Conservation (phyloP, 2,329 filamentous ascomycete species). For the Tolypocladium album region DNA sequence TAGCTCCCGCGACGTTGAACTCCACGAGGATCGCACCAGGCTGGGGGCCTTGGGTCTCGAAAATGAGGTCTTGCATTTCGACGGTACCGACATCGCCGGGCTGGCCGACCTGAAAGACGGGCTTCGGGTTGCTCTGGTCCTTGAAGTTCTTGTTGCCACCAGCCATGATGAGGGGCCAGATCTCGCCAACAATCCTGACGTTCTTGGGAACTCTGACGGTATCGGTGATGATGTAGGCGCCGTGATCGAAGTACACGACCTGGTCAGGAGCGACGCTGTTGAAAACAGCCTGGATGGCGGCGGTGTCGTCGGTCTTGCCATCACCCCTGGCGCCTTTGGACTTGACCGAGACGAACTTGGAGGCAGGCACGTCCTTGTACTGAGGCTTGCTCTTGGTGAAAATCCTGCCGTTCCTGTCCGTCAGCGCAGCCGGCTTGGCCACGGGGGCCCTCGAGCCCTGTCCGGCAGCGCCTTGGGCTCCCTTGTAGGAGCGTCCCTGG, state of each 20-base stretch:
- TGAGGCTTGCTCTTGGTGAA: conserved; percentile 84
- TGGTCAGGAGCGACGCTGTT: conserved; percentile 53
- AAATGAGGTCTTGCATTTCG: conserved; percentile 80
- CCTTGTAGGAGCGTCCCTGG: conserved; percentile 66
- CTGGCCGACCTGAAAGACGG: conserved; percentile 79
- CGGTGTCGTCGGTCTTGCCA: conserved; percentile 77
- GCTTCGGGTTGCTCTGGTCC: conserved; percentile 63
- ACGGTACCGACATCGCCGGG: conserved; percentile 67
- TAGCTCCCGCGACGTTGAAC: conserved; percentile 69
- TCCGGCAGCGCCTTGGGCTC: conserved; percentile 35
- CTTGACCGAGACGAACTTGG: conserved; percentile 75
- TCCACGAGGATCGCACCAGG: conserved; percentile 85
- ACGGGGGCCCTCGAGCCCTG: conserved; percentile 47
- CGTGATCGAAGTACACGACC: conserved; percentile 66
- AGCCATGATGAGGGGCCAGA: conserved; percentile 85
- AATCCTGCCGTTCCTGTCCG: conserved; percentile 54
- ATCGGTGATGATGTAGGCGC: conserved; percentile 58
- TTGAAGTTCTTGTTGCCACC: conserved; percentile 60
- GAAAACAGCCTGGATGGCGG: conserved; percentile 69
- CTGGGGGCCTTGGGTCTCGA: conserved; percentile 72
- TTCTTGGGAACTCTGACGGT: conserved; percentile 67
- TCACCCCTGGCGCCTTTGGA: conserved; percentile 77
- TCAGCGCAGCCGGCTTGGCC: conserved; percentile 55
- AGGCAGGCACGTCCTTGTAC: conserved; percentile 59
- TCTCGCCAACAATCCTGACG: conserved; percentile 80